A percentile compares a stretch with the other conserved stretches of the same genome.
Conservation (phyloP, 352 stramenopile species). For the Pythium monospermum region DNA sequence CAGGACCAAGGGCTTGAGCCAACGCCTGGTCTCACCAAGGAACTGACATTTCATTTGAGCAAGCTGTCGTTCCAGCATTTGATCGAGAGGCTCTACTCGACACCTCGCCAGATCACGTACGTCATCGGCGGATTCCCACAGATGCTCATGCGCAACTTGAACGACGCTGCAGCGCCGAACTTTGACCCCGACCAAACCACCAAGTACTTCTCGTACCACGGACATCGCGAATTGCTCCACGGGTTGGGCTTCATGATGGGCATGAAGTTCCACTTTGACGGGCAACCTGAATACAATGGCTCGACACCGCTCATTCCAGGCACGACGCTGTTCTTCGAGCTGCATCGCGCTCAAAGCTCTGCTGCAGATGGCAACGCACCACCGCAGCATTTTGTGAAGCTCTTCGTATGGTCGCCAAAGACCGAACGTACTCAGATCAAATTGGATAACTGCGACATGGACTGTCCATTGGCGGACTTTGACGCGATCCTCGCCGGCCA, state of each 20-base stretch:
- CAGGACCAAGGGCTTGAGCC: conserved; percentile 45
- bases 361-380: conserved; percentile 14
- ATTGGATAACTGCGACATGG: conserved; percentile 49
- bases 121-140: conserved; percentile 62
- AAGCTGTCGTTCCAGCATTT: conserved; percentile 67
- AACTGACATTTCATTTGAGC: conserved; percentile 42
- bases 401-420: conserved; percentile 71
- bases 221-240: conserved; percentile 76
- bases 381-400: conserved; percentile 42
- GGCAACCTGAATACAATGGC: conserved; percentile 53
- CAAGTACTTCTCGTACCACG: conserved; percentile 79
- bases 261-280: conserved; percentile 74
- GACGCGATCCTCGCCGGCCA: conserved; percentile 47
- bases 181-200: conserved; percentile 27
- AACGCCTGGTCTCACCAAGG: conserved; percentile 38
- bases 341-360: conserved; percentile 33
- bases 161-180: conserved; percentile 28
- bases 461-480: conserved; percentile 58
- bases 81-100: conserved; percentile 70
- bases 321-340: conserved; percentile 73
- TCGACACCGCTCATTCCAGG: conserved; percentile 60
- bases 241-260: conserved; percentile 75
- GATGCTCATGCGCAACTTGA: conserved; percentile 60
- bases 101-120: conserved; percentile 57
- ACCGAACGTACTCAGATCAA: conserved; percentile 44